phyloP scores from a whole-genome alignment of 306 rosid genomes.

The Gillenia trifoliata region DNA sequence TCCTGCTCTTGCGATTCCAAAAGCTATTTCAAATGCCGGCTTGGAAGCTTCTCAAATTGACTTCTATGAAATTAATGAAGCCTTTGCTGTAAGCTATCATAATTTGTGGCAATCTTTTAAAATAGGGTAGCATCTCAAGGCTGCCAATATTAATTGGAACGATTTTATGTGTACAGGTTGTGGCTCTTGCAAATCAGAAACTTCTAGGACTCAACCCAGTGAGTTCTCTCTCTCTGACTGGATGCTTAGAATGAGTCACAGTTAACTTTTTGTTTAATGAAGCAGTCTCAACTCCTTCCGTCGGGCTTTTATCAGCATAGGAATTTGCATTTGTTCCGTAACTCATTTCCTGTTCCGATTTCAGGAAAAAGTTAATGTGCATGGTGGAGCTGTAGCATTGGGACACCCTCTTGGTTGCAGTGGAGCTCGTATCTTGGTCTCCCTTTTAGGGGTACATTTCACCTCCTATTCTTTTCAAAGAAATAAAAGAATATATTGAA shows the following conservation, averaged over 20 bases:
- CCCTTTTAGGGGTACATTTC: constrained; percentile 80
- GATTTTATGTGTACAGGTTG: constrained; percentile 50
- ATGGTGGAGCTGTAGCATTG: constrained; percentile 93
- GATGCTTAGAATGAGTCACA: background rate
- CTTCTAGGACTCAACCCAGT: constrained; percentile 80
- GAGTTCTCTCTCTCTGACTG: constrained; percentile 19
- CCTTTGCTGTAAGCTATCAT: constrained; percentile 68
- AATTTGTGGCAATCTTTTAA: background rate
- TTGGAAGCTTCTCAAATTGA: constrained; percentile 77
- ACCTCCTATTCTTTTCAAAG: background rate
- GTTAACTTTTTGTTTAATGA: background rate
- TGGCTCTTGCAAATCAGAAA: constrained; percentile 96
- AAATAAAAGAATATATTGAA: background rate
- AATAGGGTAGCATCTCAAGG: constrained; percentile 10
- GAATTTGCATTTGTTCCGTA: background rate
- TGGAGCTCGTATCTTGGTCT: constrained; percentile 94
- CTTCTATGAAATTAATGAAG: constrained; percentile 93
- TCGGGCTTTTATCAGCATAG: background rate
- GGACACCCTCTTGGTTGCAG: constrained; percentile 99
- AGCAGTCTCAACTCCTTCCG: background rate
- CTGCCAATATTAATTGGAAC: constrained; percentile 13
- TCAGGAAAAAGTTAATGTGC: constrained; percentile 83
- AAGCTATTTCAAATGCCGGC: constrained; percentile 82
- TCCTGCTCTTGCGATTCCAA: constrained; percentile 95
- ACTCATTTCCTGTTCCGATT: background rate